A percentile compares a stretch with the other conserved stretches of the same genome.
Evolutionary conservation across 2,329 filamentous ascomycete genomes (phyloP).

Genomic region (Penicillium sclerotiorum): DNA sequence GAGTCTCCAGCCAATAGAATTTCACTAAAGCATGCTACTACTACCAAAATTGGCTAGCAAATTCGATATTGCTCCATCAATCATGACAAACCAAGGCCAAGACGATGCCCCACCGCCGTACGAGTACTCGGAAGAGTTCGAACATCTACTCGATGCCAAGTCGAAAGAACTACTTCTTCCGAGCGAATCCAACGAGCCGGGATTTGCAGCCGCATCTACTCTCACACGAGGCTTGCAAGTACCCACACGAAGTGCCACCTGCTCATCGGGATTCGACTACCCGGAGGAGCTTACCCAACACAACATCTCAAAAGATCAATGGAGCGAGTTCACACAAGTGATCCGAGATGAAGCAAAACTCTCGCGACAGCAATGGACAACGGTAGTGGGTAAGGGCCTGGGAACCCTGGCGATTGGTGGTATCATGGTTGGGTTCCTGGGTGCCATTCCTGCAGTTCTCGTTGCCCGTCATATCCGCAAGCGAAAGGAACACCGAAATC

Average conservation of each 20-base stretch:
- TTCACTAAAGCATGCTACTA: too few relatives aligned
- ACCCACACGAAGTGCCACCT: constrained; percentile 26
- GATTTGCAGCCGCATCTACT: constrained; percentile 20
- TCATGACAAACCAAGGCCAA: background rate
- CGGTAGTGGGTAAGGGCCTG: constrained; percentile 31
- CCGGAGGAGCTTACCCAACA: constrained; percentile 27
- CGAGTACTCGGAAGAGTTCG: background rate
- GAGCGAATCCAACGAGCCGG: constrained; percentile 17
- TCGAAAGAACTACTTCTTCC: constrained; percentile 15
- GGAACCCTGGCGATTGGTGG: constrained; percentile 34
- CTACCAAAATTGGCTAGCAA: too few relatives aligned
- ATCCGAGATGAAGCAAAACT: constrained; percentile 31
- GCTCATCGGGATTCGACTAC: constrained; percentile 36
- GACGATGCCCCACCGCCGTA: constrained; percentile 13
- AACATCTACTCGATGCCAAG: constrained; percentile 7
- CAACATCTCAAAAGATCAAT: constrained; percentile 25
- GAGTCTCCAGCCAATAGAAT: too few relatives aligned
- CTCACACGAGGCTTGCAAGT: constrained; percentile 33
- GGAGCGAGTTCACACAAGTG: constrained; percentile 31
- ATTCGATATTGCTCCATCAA: too few relatives aligned
- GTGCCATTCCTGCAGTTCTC: constrained; percentile 31
- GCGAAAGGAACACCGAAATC: constrained; percentile 29
- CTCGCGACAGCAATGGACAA: constrained; percentile 33
- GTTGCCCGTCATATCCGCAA: constrained; percentile 23
- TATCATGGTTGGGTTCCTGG: constrained; percentile 34